phyloP scores from a whole-genome alignment of 768 basidiomycete species.

The Termitomyces bulborhizus region DNA sequence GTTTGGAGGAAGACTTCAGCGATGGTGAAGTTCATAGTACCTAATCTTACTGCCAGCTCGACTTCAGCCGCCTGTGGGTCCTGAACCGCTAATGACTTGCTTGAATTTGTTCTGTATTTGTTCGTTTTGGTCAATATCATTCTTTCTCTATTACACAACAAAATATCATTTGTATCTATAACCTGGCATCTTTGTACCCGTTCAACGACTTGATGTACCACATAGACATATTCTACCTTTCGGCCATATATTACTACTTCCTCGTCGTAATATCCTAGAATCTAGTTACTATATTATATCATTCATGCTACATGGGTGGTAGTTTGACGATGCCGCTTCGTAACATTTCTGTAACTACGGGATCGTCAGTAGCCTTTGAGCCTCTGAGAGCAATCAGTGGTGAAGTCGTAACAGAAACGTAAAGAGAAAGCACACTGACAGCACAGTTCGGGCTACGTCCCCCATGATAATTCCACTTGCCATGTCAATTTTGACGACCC shows the following conservation, averaged over 20 bases:
- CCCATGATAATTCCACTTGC: conserved; percentile 67
- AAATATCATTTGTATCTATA: not conserved
- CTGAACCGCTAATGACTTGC: not conserved
- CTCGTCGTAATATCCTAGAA: not conserved
- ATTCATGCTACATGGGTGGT: conserved; percentile 30
- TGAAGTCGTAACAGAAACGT: conserved; percentile 3
- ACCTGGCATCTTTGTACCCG: not conserved
- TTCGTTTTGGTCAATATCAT: not conserved
- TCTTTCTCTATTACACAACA: not conserved
- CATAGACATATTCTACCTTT: not conserved
- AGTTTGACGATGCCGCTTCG: conserved; percentile 53
- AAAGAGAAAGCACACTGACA: conserved; percentile 39
- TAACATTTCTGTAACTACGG: conserved; percentile 44
- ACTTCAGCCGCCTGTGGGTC: not conserved
- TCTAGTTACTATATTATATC: not conserved
- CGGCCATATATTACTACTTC: not conserved
- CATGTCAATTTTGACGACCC: conserved; percentile 76
- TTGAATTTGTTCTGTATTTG: not conserved
- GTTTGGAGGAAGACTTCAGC: not conserved
- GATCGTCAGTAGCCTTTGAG: conserved; percentile 32
- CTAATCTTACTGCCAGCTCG: not conserved
- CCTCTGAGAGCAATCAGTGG: conserved; percentile 32
- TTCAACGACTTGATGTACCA: not conserved
- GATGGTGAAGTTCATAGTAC: not conserved
- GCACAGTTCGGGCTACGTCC: conserved; percentile 50